These are phyloP conservation scores for Macrotyloma uniflorum DNA, from an alignment of 306 rosid species.

Conservation along the genomic window DNA sequence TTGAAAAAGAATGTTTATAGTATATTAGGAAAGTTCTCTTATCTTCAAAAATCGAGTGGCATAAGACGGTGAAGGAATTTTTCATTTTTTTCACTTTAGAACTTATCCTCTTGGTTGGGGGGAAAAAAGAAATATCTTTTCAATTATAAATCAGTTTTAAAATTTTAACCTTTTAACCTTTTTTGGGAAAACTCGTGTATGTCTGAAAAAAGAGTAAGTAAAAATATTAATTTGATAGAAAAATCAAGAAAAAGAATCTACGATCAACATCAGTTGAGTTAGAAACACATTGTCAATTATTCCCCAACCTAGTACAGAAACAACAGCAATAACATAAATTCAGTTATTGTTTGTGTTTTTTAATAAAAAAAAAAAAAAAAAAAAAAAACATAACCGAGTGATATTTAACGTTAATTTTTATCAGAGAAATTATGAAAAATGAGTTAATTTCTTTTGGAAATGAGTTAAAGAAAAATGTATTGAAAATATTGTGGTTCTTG, in stretches of 20 bases:
- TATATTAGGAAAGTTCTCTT: neutral
- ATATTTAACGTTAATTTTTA: neutral
- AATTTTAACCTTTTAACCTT: neutral
- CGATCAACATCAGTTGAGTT: no score
- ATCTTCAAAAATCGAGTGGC: neutral
- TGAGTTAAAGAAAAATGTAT: neutral
- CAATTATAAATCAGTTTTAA: neutral
- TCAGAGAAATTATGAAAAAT: neutral
- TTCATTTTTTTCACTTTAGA: neutral
- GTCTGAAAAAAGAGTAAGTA: neutral
- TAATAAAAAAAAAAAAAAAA: no score
- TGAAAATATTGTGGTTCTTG: neutral
- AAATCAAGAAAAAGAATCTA: neutral
- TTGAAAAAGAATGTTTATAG: neutral
- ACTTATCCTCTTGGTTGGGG: neutral
- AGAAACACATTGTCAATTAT: no score
- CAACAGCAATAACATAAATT: no score
- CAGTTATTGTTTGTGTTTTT: neutral
- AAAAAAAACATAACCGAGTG: no score
- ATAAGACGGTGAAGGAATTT: conserved; percentile 18
- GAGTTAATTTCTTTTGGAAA: no score
- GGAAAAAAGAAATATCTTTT: neutral
- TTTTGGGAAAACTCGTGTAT: neutral
- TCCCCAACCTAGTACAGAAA: no score
- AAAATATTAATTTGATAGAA: no score